phyloP scores from a whole-genome alignment of 768 basidiomycete genomes.

The Hericium coralloides region DNA sequence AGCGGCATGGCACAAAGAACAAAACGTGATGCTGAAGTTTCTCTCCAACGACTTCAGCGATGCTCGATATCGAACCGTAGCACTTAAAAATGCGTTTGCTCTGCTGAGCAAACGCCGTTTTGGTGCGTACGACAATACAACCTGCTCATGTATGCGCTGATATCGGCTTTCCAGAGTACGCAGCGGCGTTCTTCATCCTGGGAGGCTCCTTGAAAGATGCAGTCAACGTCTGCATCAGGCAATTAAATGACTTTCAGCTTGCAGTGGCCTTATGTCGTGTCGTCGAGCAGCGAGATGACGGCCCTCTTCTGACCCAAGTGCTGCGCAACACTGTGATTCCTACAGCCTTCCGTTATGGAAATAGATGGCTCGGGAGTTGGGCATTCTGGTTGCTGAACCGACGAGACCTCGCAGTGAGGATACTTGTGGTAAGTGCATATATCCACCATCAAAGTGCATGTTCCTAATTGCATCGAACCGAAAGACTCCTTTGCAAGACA shows the following conservation, averaged over 20 bases:
- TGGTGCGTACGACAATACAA: conserved; percentile 42
- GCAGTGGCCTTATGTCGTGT: conserved; percentile 82
- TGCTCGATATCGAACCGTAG: conserved; percentile 84
- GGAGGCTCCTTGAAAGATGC: conserved; percentile 87
- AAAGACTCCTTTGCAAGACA: conserved; percentile 71
- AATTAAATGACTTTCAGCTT: conserved; percentile 84
- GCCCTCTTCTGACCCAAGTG: conserved; percentile 64
- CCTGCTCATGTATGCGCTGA: background rate
- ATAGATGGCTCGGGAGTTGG: conserved; percentile 93
- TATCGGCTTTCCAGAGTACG: conserved; percentile 58
- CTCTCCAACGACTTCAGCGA: conserved; percentile 82
- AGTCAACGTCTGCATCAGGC: conserved; percentile 80
- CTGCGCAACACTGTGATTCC: conserved; percentile 74
- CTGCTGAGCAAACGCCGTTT: conserved; percentile 86
- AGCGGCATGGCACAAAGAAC: conserved; percentile 89
- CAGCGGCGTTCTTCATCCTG: conserved; percentile 96
- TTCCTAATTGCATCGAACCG: background rate
- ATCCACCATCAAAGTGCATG: background rate
- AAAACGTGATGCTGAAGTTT: conserved; percentile 84
- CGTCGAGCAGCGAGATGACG: conserved; percentile 74
- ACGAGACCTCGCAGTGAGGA: conserved; percentile 82
- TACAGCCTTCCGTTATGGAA: conserved; percentile 76
- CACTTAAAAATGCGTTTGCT: conserved; percentile 93
- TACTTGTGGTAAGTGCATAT: conserved; percentile 61
- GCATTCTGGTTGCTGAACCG: conserved; percentile 91